Percentiles rank a stretch among this genome's conserved stretches.
Conservation (phyloP, 2,329 filamentous ascomycete species). For the Pseudogymnoascus sp. region DNA sequence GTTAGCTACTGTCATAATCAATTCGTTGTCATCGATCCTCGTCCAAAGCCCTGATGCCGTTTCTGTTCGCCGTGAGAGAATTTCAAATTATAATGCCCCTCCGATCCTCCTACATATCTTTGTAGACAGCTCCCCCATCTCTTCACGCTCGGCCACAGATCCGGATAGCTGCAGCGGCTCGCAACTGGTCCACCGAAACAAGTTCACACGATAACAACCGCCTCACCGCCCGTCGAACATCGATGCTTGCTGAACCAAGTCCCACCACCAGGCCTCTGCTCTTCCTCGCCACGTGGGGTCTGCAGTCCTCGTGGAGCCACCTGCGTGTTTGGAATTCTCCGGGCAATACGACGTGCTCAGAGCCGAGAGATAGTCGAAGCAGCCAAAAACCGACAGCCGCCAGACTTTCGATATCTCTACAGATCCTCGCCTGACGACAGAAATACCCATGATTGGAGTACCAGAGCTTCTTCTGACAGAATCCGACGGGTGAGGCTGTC, state of each 20-base stretch:
- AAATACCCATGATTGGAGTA: conserved; percentile 1
- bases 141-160: conserved; percentile 3
- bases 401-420: background rate
- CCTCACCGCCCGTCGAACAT: conserved; percentile 6
- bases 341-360: background rate
- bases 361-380: background rate
- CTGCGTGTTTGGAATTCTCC: background rate
- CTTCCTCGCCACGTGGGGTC: conserved; percentile 1
- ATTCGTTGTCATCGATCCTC: background rate
- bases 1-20: conserved; percentile 5
- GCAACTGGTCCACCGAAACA: conserved; percentile 1
- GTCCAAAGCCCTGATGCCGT: conserved; percentile 2
- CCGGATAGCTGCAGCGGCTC: conserved; percentile 4
- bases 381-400: conserved; percentile 6
- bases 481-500: conserved; percentile 8
- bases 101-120: background rate
- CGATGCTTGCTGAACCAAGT: conserved; percentile 4
- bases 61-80: background rate
- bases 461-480: background rate
- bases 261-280: conserved; percentile 1
- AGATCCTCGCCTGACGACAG: background rate
- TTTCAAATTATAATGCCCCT: conserved; percentile 9
- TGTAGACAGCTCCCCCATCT: background rate
- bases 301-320: conserved; percentile 7
- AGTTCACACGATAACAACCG: conserved; percentile 8